These are phyloP conservation scores for Umbellularia californica DNA, from an alignment of 164 flowering plant species.

Conservation along the genomic window DNA sequence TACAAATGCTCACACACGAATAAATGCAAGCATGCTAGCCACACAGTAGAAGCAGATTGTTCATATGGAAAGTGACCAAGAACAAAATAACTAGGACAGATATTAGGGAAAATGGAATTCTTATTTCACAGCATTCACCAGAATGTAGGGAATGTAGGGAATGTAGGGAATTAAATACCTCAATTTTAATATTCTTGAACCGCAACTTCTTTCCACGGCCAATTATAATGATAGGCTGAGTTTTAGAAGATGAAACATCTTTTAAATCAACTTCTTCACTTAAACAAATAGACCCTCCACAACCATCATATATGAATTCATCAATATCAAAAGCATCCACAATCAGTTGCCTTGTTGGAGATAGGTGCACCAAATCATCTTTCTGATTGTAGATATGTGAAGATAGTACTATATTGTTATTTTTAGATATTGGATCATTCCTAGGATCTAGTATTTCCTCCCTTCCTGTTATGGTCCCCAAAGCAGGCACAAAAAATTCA, in stretches of 20 bases:
- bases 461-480: constrained; percentile 86
- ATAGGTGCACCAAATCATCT: constrained; percentile 73
- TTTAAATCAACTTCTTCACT: constrained; percentile 45
- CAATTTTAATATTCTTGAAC: constrained; percentile 85
- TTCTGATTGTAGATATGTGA: constrained; percentile 55
- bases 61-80: too few relatives aligned
- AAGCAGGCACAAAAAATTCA: constrained; percentile 92
- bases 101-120: background rate
- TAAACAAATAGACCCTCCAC: constrained; percentile 74
- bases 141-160: background rate
- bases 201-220: constrained; percentile 89
- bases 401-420: constrained; percentile 56
- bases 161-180: constrained; percentile 42
- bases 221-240: constrained; percentile 63
- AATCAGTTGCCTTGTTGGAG: constrained; percentile 66
- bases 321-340: constrained; percentile 70
- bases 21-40: background rate
- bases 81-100: background rate
- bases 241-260: constrained; percentile 30
- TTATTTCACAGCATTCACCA: background rate
- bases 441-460: constrained; percentile 83
- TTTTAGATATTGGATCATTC: constrained; percentile 77
- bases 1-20: too few relatives aligned
- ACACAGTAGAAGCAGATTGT: background rate
- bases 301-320: constrained; percentile 89